Percentiles rank a stretch among this genome's conserved stretches.
Evolutionary conservation across 768 basidiomycete species (phyloP).

Genomic region (Leccinum arenicola): DNA sequence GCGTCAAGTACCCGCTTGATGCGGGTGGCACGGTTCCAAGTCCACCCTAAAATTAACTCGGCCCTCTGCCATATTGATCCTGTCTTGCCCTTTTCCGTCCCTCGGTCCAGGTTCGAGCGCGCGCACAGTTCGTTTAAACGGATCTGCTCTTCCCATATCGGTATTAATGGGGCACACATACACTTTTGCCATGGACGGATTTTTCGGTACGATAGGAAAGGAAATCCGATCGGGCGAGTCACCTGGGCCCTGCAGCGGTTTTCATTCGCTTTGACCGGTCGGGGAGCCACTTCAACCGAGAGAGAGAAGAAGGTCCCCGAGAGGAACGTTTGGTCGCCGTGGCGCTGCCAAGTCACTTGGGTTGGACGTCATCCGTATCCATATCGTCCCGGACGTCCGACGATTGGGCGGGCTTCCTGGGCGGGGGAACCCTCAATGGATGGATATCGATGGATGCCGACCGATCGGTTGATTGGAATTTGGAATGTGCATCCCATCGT

Average conservation of each 20-base stretch:
- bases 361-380: neutral
- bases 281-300: neutral
- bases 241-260: too few species aligned
- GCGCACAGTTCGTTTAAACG: neutral
- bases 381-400: neutral
- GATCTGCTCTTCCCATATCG: neutral
- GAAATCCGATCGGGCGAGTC: neutral
- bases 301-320: neutral
- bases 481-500: neutral
- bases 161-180: neutral
- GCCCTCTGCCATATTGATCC: neutral
- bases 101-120: neutral
- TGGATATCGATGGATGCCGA: neutral
- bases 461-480: neutral
- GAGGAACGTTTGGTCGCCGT: neutral
- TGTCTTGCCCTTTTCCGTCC: neutral
- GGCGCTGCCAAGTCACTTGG: neutral
- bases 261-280: neutral
- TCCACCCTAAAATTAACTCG: neutral
- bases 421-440: neutral
- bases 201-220: neutral
- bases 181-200: neutral
- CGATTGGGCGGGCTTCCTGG: neutral
- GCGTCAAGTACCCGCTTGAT: neutral
- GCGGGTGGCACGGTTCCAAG: neutral